phyloP scores from a whole-genome alignment of 2,329 filamentous ascomycete species.

The Zasmidium angulare region DNA sequence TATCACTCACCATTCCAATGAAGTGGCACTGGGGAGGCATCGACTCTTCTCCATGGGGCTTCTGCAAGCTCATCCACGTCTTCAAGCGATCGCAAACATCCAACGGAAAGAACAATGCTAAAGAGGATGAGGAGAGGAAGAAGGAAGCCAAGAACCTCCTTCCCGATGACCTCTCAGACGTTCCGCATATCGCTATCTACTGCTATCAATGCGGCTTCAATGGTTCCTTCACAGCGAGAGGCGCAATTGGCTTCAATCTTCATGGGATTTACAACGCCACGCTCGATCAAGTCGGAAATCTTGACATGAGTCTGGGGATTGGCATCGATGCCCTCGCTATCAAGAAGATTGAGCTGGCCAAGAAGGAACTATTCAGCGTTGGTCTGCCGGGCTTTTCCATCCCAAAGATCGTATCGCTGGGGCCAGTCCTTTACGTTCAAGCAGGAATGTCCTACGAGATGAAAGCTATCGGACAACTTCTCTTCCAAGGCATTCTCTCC shows the following conservation, averaged over 20 bases:
- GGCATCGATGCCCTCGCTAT: constrained; percentile 3
- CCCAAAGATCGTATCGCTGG: constrained; percentile 1
- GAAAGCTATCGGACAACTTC: constrained; percentile 1
- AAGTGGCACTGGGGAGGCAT: too few species aligned
- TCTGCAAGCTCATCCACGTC: too few species aligned
- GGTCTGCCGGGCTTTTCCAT: background rate
- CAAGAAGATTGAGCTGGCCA: background rate
- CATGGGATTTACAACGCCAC: background rate
- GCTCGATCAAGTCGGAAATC: background rate
- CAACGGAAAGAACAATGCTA: too few species aligned
- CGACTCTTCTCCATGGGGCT: too few species aligned
- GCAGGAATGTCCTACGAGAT: background rate
- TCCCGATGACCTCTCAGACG: background rate
- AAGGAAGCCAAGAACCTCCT: too few species aligned
- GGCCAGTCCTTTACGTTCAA: constrained; percentile 1
- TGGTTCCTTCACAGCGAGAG: background rate
- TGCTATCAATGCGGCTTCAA: constrained; percentile 2
- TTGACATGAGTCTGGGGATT: background rate
- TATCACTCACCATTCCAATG: too few species aligned
- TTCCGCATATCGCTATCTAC: background rate
- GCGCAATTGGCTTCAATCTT: background rate
- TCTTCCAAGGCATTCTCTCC: background rate
- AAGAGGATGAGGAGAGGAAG: too few species aligned
- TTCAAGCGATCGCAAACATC: too few species aligned
- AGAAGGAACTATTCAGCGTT: background rate